Percentiles rank a stretch among this genome's conserved stretches.
Evolutionary conservation across 306 rosid genomes (phyloP).

Genomic region (Lathyrus aphaca): DNA sequence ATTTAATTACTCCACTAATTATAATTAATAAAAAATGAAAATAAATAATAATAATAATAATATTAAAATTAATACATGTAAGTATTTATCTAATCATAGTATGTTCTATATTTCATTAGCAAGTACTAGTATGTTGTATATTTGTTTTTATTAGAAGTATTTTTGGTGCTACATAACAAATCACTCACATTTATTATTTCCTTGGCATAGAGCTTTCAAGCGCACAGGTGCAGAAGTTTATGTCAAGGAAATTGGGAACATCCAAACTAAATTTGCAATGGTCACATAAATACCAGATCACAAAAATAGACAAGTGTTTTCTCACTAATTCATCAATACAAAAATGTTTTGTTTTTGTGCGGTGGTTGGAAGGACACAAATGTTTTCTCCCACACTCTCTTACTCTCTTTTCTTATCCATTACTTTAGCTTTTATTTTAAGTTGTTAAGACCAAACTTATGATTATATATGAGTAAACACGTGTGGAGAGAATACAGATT

Average conservation of each 20-base stretch:
- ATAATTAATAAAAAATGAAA: too few species aligned
- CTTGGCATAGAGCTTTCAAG: slow-evolving; percentile 31
- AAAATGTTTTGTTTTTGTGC: slow-evolving; percentile 43
- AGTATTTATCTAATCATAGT: too few species aligned
- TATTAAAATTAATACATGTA: too few species aligned
- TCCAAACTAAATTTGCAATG: slow-evolving; percentile 47
- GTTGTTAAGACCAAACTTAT: slow-evolving; percentile 28
- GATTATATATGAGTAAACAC: slow-evolving; percentile 45
- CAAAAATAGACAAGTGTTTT: slow-evolving; percentile 36
- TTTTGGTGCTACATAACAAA: neutral
- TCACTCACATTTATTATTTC: slow-evolving; percentile 26
- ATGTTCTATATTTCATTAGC: too few species aligned
- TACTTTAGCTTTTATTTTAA: slow-evolving; percentile 9
- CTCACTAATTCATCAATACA: neutral
- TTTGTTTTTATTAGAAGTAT: too few species aligned
- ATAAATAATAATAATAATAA: too few species aligned
- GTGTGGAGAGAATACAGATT: slow-evolving; percentile 57
- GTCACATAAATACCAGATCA: slow-evolving; percentile 31
- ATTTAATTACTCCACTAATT: too few species aligned
- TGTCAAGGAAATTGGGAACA: slow-evolving; percentile 71
- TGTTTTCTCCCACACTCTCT: slow-evolving; percentile 59
- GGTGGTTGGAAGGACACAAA: slow-evolving; percentile 68
- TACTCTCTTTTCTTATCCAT: slow-evolving; percentile 47
- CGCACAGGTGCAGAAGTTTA: slow-evolving; percentile 21
- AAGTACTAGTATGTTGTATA: too few species aligned